Percentiles rank a stretch among this genome's conserved stretches.
Evolutionary conservation across 2,329 filamentous ascomycete species (phyloP).

Genomic region (Nectriaceae sp.): DNA sequence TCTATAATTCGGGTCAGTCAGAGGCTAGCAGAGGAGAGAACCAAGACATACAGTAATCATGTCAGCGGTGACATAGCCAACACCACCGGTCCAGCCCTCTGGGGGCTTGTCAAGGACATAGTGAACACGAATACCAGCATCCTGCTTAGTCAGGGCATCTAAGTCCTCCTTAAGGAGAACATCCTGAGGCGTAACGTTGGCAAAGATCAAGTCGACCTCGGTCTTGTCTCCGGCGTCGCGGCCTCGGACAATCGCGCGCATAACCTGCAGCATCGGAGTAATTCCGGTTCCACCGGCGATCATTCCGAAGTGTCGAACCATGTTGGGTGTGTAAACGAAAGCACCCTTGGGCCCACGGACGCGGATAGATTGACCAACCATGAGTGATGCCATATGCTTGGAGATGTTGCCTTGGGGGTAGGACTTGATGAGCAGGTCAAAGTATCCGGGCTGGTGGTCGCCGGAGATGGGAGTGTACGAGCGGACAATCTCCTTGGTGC

Average conservation of each 20-base stretch:
- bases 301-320: conserved; percentile 97
- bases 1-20: conserved; percentile 45
- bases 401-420: conserved; percentile 98
- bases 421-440: conserved; percentile 97
- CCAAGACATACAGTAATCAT: conserved; percentile 77
- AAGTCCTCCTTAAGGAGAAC: conserved; percentile 93
- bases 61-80: conserved; percentile 92
- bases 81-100: conserved; percentile 85
- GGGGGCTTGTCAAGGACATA: conserved; percentile 97
- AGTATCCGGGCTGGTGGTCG: conserved; percentile 85
- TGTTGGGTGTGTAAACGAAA: conserved; percentile 96
- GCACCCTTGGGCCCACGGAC: conserved; percentile 94
- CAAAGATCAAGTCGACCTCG: conserved; percentile 92
- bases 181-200: conserved; percentile 91
- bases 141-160: conserved; percentile 74
- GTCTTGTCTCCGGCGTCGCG: conserved; percentile 79
- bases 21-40: background rate
- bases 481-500: conserved; percentile 80
- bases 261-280: conserved; percentile 96
- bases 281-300: conserved; percentile 97
- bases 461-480: conserved; percentile 92
- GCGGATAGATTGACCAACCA: conserved; percentile 84
- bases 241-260: conserved; percentile 85
- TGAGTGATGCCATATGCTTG: conserved; percentile 82
- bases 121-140: conserved; percentile 82